phyloP scores from a whole-genome alignment of 441 rosid genomes.

The Erysimum pusillum region DNA sequence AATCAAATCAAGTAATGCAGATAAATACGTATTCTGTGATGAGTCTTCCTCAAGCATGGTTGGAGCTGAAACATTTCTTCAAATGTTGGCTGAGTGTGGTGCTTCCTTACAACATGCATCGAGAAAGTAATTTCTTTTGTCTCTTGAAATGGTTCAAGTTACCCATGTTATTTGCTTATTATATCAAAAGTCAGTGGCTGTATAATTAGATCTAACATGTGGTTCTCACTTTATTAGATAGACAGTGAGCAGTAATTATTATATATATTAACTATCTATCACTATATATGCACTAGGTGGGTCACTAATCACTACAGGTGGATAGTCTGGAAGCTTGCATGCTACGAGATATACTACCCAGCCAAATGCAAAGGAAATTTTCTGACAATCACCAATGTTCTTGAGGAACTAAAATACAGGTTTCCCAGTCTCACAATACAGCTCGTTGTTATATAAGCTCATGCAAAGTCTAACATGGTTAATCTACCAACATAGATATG shows the following conservation, averaged over 20 bases:
- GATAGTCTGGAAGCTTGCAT: slow-evolving; percentile 96
- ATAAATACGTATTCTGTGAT: slow-evolving; percentile 63
- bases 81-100: slow-evolving; percentile 73
- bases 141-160: slow-evolving; percentile 26
- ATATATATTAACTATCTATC: slow-evolving; percentile 26
- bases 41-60: slow-evolving; percentile 60
- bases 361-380: slow-evolving; percentile 59
- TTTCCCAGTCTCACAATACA: slow-evolving; percentile 36
- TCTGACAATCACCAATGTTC: slow-evolving; percentile 74
- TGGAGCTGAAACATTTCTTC: slow-evolving; percentile 68
- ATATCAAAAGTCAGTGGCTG: neutral
- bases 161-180: slow-evolving; percentile 30
- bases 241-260: neutral
- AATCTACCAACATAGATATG: slow-evolving; percentile 67
- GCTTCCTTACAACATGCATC: slow-evolving; percentile 70
- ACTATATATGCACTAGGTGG: slow-evolving; percentile 70
- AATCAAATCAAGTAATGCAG: slow-evolving; percentile 70
- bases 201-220: slow-evolving; percentile 6
- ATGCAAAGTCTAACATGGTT: slow-evolving; percentile 38
- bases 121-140: slow-evolving; percentile 61
- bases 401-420: slow-evolving; percentile 92
- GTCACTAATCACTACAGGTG: slow-evolving; percentile 88
- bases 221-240: slow-evolving; percentile 21
- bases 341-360: slow-evolving; percentile 72
- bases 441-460: slow-evolving; percentile 29